Percentiles rank a stretch among this genome's conserved stretches.
phyloP scores from a whole-genome alignment of 805 yeast genomes.

The Nakazawaea ishiwadae region DNA sequence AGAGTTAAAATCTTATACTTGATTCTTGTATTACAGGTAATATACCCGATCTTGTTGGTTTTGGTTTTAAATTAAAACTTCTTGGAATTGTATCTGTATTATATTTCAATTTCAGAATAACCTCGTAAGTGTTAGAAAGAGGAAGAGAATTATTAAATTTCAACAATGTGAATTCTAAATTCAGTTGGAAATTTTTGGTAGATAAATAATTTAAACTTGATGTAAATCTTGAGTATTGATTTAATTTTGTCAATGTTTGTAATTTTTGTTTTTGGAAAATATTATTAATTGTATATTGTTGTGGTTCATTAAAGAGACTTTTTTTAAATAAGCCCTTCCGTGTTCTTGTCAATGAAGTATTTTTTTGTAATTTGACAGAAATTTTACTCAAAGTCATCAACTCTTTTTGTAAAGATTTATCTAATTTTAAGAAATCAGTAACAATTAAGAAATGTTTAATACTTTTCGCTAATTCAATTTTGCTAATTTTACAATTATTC shows the following conservation, averaged over 20 bases:
- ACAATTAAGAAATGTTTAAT: background rate
- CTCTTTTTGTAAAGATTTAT: background rate
- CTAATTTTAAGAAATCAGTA: background rate
- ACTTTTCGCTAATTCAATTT: background rate
- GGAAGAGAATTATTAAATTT: too few species aligned
- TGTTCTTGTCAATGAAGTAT: background rate
- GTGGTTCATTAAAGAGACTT: background rate
- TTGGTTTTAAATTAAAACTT: background rate
- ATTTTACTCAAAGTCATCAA: background rate
- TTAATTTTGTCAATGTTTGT: too few species aligned
- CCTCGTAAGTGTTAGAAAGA: too few species aligned
- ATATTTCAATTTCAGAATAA: too few species aligned
- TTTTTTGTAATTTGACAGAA: background rate
- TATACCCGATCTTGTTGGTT: constrained; percentile 1
- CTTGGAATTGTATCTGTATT: too few species aligned
- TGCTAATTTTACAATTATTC: background rate
- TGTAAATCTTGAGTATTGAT: too few species aligned
- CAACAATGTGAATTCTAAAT: background rate
- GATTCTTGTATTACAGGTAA: background rate
- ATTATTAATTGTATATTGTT: background rate
- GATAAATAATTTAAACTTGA: background rate
- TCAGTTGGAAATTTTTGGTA: background rate
- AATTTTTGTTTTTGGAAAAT: background rate
- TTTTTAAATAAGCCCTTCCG: background rate
- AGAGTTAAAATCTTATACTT: too few species aligned